Evolutionary conservation across 2,329 filamentous ascomycete genomes (phyloP), one percentile per base, ranked within the genome.

Genomic region (Elsinoe fawcettii): DNA sequence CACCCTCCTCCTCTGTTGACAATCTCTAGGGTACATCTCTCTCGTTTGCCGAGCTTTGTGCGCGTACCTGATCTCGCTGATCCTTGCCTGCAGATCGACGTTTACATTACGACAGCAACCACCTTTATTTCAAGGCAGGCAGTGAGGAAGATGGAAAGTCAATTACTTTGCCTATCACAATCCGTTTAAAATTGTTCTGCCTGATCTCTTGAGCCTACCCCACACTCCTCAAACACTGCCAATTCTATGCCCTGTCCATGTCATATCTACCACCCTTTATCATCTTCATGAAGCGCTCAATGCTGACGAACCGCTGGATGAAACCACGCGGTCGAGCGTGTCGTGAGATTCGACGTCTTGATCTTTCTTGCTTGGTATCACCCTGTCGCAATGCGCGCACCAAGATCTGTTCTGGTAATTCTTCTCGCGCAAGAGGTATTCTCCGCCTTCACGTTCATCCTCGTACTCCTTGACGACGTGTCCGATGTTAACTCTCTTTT

Each of bases 361-460:
- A 54, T 83, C 80, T 59, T 72, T 72, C 54, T 71, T 72, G 11
- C 83, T 78, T 0, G 84, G 84, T 55, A 95, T 82, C 2, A 90
- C 84, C 60, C 90, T 78, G 70, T 79, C 83, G 70, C 92, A 97
- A 91, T 92, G 96, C 0, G 87, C 89, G 70, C 91, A 97, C 89
- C 90, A 96, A 67, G 87, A 90, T 60, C 91, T 80, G 58, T 83
- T 77, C 51, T 73, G 71, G 0, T 88, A 88, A 12, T 76, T 76
- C 56, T 85, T 79, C 71, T 97, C 92, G 22, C 86, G 75, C 14
- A 78, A 78, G 23, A 96, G 74, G 63, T 87, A 86, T 58, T 79
- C 77, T 3, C 82, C 83, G 6, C 79, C 77, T 34, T 80, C 80
- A 57, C 81, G 79, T 71, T 95, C 89, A 66, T 92, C 89, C 62